Base-by-base conservation (phyloP, 495 filamentous ascomycete genomes). In the Aspergillus leporis region DNA sequence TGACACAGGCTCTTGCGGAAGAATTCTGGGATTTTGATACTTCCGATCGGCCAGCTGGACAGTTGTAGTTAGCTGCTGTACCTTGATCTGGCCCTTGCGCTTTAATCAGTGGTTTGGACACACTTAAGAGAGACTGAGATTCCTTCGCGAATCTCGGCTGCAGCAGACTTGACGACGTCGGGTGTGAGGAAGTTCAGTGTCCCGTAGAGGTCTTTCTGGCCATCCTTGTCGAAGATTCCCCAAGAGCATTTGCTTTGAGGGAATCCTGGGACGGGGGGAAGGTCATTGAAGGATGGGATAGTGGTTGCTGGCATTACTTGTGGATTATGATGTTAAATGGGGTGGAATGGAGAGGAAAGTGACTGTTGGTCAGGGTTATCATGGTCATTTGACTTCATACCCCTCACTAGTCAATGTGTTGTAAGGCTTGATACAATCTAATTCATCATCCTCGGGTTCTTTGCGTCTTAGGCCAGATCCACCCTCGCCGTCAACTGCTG, bases 221-320 rank as follows among this genome's bases (percentile, higher is more conserved):
- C 83, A 57, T 83, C 74, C 56, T 81, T 83, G 68, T 88, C 85
- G 45, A 83, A 89, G 18, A 88, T 34, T 5, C 87, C 85, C 86
- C 86, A 88, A 12, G 86, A 81, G 63, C 81, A 87, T 6, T 41
- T 41, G 18, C 85, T 86, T 65, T 85, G 79, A 1, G 84, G 85
- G 76, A 83, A 81, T 14, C 78, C 84, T 31, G 82, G 61, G 6
- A 89, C 85, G 41, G 70, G 67, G 5, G 87, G 85, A 2, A 88
- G 77, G 60, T 78, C 67, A 56, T 87, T 84, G 61, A 85, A 89
- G 38, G 80, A 70, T 0, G 80, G 82, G 10, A 70, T 19, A 7
- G 58, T 16, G n/a, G 53, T 21, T 36, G 32, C 45, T 34, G 34
- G 19, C 36, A 34, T 38, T 48, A 51, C 6, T 41, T 43, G 22